Evolutionary conservation across 768 basidiomycete genomes (phyloP), one percentile per base, ranked within the genome.

Genomic region (Mycena chlorophos): DNA sequence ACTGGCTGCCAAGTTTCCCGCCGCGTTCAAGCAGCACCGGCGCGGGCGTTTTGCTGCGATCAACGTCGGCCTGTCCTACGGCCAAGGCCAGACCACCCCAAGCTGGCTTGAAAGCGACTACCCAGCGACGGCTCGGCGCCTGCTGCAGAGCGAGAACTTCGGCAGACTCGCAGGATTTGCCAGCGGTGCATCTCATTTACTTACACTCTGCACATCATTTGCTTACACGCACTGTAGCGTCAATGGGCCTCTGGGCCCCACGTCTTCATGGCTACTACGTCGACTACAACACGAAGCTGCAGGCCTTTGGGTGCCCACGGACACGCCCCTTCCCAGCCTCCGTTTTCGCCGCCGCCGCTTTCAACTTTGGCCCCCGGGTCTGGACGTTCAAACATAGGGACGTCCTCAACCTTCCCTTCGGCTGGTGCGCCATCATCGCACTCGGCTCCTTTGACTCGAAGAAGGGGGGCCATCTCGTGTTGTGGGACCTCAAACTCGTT

Each of bases 381-480:
- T 38, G 63, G 1, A 66, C 65, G 0, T 23, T 40, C 0, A 45
- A 57, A 0, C 73, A 77, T 20, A 55, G 57, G 0, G 73, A 78
- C 34, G 43, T 20, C 27, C 49, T 42, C 2, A 78, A 78, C 37
- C 49, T 68, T 0, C 58, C 71, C 1, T 64, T 55, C 28, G 71
- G 72, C 0, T 62, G 66, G 60, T 78, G 72, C 37, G 60, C 62
- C 0, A 70, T 75, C 22, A 62, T 55, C 3, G 62, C 70, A 0
- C 38, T 67, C 0, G 73, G 73, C 1, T 5, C 42, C 3, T 75
- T 66, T 50, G 63, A 73, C 47, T 57, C 50, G 1, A 62, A 5
- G 1, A 61, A 52, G 28, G 67, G 73, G 6, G 71, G 72, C 4
- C 71, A 74, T 40, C 38, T 75, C 1, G 55, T 75, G 0, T 28